These are phyloP conservation scores for Athelia sp. DNA, from an alignment of 1,284 basidiomycete species.

Conservation along the genomic window DNA sequence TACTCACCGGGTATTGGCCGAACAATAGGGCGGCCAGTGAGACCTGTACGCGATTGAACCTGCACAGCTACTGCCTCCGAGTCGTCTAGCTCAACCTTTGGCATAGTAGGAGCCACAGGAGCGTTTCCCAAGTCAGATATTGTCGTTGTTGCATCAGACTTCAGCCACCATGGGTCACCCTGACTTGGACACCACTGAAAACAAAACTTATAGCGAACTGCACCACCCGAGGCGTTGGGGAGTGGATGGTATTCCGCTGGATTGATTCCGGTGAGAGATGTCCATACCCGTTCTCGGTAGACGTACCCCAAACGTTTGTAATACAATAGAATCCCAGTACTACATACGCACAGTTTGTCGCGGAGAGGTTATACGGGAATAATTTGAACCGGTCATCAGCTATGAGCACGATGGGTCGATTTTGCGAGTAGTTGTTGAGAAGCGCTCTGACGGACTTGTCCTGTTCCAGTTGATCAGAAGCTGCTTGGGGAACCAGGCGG, in stretches of 20 bases:
- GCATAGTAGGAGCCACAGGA: constrained; percentile 8
- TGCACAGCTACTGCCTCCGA: no score
- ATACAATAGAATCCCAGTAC: constrained; percentile 73
- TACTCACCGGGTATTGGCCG: no score
- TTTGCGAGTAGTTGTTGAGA: constrained; percentile 43
- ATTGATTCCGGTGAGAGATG: background rate
- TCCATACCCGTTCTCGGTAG: constrained; percentile 1
- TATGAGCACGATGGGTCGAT: constrained; percentile 58
- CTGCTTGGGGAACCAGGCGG: constrained; percentile 29
- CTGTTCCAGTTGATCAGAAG: constrained; percentile 56
- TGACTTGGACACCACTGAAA: constrained; percentile 77
- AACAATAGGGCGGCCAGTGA: no score
- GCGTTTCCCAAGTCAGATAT: background rate
- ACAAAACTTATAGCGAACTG: constrained; percentile 72
- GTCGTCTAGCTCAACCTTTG: no score
- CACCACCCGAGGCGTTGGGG: constrained; percentile 36
- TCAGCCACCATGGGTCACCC: constrained; percentile 31
- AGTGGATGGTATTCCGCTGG: constrained; percentile 60
- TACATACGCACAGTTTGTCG: constrained; percentile 53
- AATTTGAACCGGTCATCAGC: constrained; percentile 66
- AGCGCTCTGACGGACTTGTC: constrained; percentile 69
- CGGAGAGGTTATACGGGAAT: constrained; percentile 63
- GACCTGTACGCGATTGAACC: no score
- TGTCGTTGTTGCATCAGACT: background rate
- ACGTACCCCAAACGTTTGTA: constrained; percentile 66